These are phyloP conservation scores for Mesembryanthemum crystallinum DNA, from an alignment of 148 eudicot genomes.

Conservation along the genomic window DNA sequence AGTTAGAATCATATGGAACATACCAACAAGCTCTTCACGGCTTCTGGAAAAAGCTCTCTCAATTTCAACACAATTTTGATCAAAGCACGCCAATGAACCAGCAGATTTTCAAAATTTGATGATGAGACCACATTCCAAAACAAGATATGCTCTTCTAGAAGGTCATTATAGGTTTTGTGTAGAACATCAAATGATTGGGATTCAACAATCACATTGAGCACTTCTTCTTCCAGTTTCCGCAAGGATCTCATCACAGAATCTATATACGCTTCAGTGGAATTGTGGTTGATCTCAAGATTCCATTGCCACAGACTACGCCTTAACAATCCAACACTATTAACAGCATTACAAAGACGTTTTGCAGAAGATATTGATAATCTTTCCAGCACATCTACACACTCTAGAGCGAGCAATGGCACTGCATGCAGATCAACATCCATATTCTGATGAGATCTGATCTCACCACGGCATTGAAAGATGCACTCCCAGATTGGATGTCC, in stretches of 20 bases:
- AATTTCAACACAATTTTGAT: slow-evolving; percentile 53
- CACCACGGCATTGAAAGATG: slow-evolving; percentile 39
- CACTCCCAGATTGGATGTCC: slow-evolving; percentile 71
- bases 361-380: slow-evolving; percentile 28
- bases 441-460: slow-evolving; percentile 38
- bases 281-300: slow-evolving; percentile 44
- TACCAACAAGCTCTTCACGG: slow-evolving; percentile 61
- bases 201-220: slow-evolving; percentile 53
- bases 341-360: slow-evolving; percentile 44
- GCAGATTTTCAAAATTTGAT: slow-evolving; percentile 40
- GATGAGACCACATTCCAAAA: slow-evolving; percentile 57
- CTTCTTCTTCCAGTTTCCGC: slow-evolving; percentile 56
- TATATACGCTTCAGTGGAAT: slow-evolving; percentile 32
- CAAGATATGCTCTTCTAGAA: slow-evolving; percentile 68
- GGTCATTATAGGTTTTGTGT: slow-evolving; percentile 42
- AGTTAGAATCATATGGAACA: neutral
- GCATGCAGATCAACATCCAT: slow-evolving; percentile 33
- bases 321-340: slow-evolving; percentile 48
- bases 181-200: slow-evolving; percentile 52
- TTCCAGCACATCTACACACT: slow-evolving; percentile 43
- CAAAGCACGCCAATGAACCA: slow-evolving; percentile 67
- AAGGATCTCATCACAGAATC: slow-evolving; percentile 48
- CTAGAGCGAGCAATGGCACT: slow-evolving; percentile 63
- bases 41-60: slow-evolving; percentile 46
- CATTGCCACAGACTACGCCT: slow-evolving; percentile 70